Evolutionary conservation across 106 monocot species (phyloP), one percentile per base, ranked within the genome.

Genomic region (Acorus calamus): DNA sequence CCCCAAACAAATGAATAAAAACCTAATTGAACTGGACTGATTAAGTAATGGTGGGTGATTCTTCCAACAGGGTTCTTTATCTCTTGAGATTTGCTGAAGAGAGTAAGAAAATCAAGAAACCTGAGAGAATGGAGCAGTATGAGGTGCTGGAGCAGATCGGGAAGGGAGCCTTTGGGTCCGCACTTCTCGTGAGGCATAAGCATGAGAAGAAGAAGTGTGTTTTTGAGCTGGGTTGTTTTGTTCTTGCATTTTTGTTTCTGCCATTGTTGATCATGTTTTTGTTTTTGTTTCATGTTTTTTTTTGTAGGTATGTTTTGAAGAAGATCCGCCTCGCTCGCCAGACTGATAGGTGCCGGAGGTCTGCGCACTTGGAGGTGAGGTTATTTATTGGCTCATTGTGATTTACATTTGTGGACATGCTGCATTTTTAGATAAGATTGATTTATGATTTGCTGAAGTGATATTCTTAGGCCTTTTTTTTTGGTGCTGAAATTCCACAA

Each of bases 141-240:
- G 96, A 98, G 73, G 80, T 98, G 46, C 76, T 98, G 69, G 96
- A 98, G 85, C 96, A 98, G 80, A 98, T 98, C 54, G 96, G 96
- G 60, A 98, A 91, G 62, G 96, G 96, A 28, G 87, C 96, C 44
- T 98, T 98, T 57, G 96, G 96, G 13, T 98, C 96, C 46, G 91
- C 96, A 9, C 76, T 91, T 53, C 77, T 98, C 10, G 96, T 98
- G 61, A 80, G 80, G 83, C 96, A 98, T 59, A 98, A 83, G 74
- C 55, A 50, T n/a, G 66, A 74, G 57, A 70, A 66, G 56, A 74
- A 74, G 59, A 74, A 62, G 74, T 58, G 57, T 12, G 0, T 42
- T 41, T 14, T 14, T 68, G 56, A 8, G 28, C 13, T 44, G 45
- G 14, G 11, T n/a, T 46, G 28, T 46, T 61, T 43, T 3, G 57